Conservation (phyloP, 345 rosid genomes). For the Carallia pectinifolia region DNA sequence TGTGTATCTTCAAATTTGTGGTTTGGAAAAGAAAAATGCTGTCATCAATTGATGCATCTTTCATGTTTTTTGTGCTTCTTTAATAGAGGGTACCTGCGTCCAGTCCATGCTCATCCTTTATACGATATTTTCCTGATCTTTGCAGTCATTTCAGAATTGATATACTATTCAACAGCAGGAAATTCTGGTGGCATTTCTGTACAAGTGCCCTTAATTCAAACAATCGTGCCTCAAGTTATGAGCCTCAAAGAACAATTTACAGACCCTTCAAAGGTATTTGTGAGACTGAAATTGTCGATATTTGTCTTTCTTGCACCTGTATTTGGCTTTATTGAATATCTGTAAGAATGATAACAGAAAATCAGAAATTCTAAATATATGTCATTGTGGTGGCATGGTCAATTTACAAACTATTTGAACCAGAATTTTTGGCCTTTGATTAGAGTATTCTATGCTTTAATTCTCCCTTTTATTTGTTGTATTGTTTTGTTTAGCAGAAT, state of each 20-base stretch:
- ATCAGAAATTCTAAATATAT: no score
- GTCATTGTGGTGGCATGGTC: no score
- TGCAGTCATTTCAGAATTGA: slow-evolving; percentile 92
- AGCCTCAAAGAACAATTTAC: slow-evolving; percentile 70
- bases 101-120: neutral
- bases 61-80: neutral
- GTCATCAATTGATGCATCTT: neutral
- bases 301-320: neutral
- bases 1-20: neutral
- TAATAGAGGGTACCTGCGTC: neutral
- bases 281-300: neutral
- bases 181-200: slow-evolving; percentile 76
- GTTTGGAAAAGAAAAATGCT: neutral
- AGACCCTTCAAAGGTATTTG: slow-evolving; percentile 82
- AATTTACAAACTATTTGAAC: no score
- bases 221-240: slow-evolving; percentile 88
- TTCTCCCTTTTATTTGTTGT: neutral
- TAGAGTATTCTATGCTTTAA: neutral
- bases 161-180: slow-evolving; percentile 75
- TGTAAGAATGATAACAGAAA: neutral
- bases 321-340: neutral
- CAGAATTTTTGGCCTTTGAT: neutral
- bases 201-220: slow-evolving; percentile 90
- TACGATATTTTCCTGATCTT: slow-evolving; percentile 12
- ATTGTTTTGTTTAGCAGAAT: neutral